phyloP scores from a whole-genome alignment of 768 basidiomycete genomes.

The Russula compacta region DNA sequence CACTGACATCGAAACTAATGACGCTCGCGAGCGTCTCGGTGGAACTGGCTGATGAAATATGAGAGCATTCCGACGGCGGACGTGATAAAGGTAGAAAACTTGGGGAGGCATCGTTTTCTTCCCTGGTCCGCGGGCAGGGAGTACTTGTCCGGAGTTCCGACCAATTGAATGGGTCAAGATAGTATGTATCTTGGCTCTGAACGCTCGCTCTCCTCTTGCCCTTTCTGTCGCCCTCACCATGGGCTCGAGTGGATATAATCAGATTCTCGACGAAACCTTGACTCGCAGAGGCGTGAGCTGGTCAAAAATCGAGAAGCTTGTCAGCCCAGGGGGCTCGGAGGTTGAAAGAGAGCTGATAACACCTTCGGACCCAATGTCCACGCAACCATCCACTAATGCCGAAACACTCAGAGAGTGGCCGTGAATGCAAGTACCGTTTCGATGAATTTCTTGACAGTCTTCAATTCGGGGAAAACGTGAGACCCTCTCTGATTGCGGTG shows the following conservation, averaged over 20 bases:
- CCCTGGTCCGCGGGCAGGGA: neutral
- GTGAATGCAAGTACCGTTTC: neutral
- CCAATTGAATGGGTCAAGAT: neutral
- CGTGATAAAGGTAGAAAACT: neutral
- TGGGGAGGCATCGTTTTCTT: neutral
- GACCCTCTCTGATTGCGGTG: neutral
- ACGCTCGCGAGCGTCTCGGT: neutral
- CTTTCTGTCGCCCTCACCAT: neutral
- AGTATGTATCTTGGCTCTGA: neutral
- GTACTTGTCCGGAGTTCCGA: neutral
- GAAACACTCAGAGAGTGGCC: neutral
- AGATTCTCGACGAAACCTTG: neutral
- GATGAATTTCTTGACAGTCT: neutral
- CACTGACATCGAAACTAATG: neutral
- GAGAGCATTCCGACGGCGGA: slow-evolving; percentile 1
- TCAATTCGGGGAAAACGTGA: neutral
- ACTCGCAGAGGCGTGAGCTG: neutral
- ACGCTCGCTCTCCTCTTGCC: neutral
- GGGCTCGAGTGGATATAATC: neutral
- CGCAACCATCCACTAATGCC: neutral
- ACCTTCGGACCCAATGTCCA: neutral
- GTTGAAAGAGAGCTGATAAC: neutral
- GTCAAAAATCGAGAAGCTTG: neutral
- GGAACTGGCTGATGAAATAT: neutral
- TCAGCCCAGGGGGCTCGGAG: neutral